Evolutionary conservation across 2,329 filamentous ascomycete species (phyloP), one percentile per base, ranked within the genome.

Genomic region (Calonectria montana): DNA sequence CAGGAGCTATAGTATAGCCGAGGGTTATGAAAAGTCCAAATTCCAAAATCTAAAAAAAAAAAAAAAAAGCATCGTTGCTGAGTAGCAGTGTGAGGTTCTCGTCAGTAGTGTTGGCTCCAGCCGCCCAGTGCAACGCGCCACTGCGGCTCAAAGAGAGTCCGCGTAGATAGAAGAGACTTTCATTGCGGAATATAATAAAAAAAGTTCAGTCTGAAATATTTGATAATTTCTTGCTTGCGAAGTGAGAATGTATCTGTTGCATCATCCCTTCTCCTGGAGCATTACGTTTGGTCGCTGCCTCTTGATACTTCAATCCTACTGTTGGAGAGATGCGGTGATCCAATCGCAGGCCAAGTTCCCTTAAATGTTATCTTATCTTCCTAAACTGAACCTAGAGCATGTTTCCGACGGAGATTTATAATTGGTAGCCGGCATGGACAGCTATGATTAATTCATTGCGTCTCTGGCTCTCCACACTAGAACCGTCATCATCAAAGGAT

Each of bases 21-120:
- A 68, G 41, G 4, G 53, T n/a, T 47, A 31, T 62, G 16, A 68
- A 41, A 27, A 68, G 23, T 13, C 61, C 25, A 12, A 68, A 68
- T 53, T 68, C n/a, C n/a, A n/a, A n/a, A n/a, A n/a, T n/a, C n/a
- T n/a, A n/a, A n/a, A n/a, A n/a, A n/a, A n/a, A n/a, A n/a, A n/a
- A 27, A 21, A 68, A 50, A 13, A 27, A 16, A 4, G 39, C 16
- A 29, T 68, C 65, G 6, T 9, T 41, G 65, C 55, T 68, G 39
- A 68, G 47, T 16, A 18, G 21, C 21, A 68, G 65, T 15, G 25
- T 62, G 8, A 55, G 43, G 13, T 21, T 9, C 9, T 59, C 43
- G 18, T 45, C 39, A 50, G 64, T 57, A 39, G 29, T 59, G 23
- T 66, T 41, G 13, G 63, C 47, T 35, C 3, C 63, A 23, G 63